A percentile compares a stretch with the other conserved stretches of the same genome.
phyloP scores from a whole-genome alignment of 106 monocot genomes.

The Alisma plantagoaquatica region DNA sequence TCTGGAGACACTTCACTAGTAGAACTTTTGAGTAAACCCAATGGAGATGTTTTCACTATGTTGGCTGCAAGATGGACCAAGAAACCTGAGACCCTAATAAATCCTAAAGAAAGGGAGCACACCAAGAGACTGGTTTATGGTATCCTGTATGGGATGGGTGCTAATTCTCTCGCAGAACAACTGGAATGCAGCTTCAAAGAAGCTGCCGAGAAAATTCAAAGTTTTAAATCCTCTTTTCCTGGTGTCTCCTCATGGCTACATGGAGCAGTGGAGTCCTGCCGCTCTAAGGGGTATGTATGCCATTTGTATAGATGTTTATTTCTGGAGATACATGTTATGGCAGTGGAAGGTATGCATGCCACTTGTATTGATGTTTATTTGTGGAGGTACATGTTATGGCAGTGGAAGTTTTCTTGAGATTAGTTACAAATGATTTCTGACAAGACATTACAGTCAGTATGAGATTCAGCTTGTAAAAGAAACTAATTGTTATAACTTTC shows the following conservation, averaged over 20 bases:
- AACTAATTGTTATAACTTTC: neutral
- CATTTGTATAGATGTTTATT: neutral
- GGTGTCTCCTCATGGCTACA: conserved; percentile 75
- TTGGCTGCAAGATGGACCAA: conserved; percentile 82
- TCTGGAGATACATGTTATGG: too few relatives aligned
- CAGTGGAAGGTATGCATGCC: too few relatives aligned
- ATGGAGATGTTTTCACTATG: conserved; percentile 93
- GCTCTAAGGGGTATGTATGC: conserved; percentile 54
- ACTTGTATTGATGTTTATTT: too few relatives aligned
- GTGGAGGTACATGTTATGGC: too few relatives aligned
- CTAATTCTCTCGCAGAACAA: conserved; percentile 79
- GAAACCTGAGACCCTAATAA: conserved; percentile 46
- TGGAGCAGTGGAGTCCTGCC: conserved; percentile 70
- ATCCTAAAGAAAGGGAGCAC: conserved; percentile 63
- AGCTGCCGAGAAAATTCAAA: conserved; percentile 67
- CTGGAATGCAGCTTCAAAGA: conserved; percentile 68
- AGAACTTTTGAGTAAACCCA: conserved; percentile 77
- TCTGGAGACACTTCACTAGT: conserved; percentile 61
- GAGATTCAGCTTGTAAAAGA: neutral
- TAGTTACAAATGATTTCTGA: too few relatives aligned
- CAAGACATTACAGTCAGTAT: too few relatives aligned
- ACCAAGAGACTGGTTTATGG: conserved; percentile 92
- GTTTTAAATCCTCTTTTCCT: conserved; percentile 76
- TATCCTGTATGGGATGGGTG: conserved; percentile 96
- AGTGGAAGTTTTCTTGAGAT: too few relatives aligned